phyloP scores from a whole-genome alignment of 2,329 filamentous ascomycete species.

The Cadophora gregata region DNA sequence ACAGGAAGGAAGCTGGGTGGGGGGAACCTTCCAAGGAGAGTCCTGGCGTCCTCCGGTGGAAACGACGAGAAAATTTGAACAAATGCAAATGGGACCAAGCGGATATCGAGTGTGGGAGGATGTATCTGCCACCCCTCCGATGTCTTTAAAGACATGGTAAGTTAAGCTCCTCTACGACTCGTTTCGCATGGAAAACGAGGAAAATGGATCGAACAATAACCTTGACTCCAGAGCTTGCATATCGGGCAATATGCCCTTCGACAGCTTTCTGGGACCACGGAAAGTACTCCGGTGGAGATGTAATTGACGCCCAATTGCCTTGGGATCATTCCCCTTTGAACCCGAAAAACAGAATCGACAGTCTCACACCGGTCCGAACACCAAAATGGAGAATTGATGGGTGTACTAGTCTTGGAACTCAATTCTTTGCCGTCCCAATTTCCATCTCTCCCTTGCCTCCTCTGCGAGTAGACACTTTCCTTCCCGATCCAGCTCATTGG shows the following conservation, averaged over 20 bases:
- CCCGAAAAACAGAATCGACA: constrained; percentile 17
- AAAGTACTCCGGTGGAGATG: neutral
- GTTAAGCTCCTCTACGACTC: neutral
- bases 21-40: neutral
- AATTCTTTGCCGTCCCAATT: constrained; percentile 14
- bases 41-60: neutral
- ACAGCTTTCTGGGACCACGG: neutral
- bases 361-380: neutral
- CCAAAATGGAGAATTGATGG: constrained; percentile 19
- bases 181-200: neutral
- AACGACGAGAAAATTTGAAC: neutral
- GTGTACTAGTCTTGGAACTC: neutral
- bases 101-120: neutral
- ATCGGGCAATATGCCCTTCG: neutral
- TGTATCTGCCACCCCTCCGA: neutral
- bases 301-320: neutral
- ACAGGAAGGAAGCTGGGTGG: neutral
- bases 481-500: neutral
- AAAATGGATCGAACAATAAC: neutral
- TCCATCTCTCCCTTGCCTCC: neutral
- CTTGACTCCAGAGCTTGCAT: constrained; percentile 3
- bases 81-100: neutral
- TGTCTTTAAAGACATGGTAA: neutral
- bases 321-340: constrained; percentile 5
- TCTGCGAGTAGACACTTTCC: constrained; percentile 14